phyloP scores from a whole-genome alignment of 2,329 filamentous ascomycete species.

The Fusarium ambrosium region DNA sequence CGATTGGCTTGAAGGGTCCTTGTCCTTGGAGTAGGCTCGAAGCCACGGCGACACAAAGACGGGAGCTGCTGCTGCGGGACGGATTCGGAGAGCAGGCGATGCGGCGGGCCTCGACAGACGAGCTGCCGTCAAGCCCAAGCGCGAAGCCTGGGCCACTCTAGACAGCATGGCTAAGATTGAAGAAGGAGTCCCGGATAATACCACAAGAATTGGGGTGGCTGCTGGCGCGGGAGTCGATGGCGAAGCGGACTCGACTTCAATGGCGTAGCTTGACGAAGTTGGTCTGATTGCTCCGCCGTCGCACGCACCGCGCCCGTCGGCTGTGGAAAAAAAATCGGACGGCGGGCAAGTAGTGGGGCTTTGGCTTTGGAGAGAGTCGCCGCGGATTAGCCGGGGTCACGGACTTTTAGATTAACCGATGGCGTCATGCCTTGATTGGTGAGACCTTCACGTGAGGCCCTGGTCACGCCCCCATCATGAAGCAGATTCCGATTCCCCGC shows the following conservation, averaged over 20 bases:
- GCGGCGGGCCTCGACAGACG: conserved; percentile 46
- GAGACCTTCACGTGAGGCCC: not conserved
- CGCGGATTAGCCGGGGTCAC: conserved; percentile 40
- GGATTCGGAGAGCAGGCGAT: conserved; percentile 44
- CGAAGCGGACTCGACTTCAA: conserved; percentile 37
- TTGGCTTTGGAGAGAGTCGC: not conserved
- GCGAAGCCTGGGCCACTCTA: conserved; percentile 51
- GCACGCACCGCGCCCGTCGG: conserved; percentile 36
- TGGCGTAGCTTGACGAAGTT: conserved; percentile 41
- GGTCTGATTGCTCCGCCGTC: conserved; percentile 47
- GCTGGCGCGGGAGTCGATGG: conserved; percentile 25
- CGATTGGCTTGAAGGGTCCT: conserved; percentile 24
- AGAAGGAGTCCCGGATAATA: conserved; percentile 3
- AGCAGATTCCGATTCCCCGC: conserved; percentile 14
- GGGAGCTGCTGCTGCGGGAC: conserved; percentile 36
- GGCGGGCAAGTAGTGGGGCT: conserved; percentile 28
- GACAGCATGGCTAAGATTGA: conserved; percentile 57
- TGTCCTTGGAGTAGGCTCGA: conserved; percentile 48
- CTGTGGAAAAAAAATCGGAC: conserved; percentile 47
- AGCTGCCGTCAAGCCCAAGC: conserved; percentile 51
- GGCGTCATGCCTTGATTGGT: conserved; percentile 37
- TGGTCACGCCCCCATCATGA: conserved; percentile 22
- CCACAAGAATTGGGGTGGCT: conserved; percentile 6
- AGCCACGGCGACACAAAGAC: conserved; percentile 45
- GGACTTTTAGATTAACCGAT: conserved; percentile 42